Percentiles rank a stretch among this genome's conserved stretches.
Conservation (phyloP, 352 stramenopile species). For the Phytophthora ohioensis region DNA sequence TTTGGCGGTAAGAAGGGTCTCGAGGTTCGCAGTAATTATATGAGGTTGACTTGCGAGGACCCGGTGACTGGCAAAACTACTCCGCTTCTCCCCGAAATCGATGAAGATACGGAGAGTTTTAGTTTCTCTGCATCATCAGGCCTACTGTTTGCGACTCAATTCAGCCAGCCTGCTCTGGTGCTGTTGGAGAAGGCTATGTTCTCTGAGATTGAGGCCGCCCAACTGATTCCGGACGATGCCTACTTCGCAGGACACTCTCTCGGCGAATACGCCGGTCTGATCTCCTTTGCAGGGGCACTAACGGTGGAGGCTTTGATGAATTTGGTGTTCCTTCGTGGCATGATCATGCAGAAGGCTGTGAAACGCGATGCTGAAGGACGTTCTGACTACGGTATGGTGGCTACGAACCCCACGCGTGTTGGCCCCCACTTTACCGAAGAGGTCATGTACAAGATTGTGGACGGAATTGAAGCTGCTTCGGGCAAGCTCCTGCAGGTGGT, state of each 20-base stretch:
- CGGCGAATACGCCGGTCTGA: conserved; percentile 88
- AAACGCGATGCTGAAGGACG: conserved; percentile 65
- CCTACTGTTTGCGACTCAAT: conserved; percentile 89
- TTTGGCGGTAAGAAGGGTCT: conserved; percentile 82
- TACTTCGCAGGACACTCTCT: conserved; percentile 91
- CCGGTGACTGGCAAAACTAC: conserved; percentile 51
- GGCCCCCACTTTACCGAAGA: conserved; percentile 76
- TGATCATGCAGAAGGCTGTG: conserved; percentile 73
- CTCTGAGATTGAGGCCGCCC: conserved; percentile 75
- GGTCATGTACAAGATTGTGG: conserved; percentile 74
- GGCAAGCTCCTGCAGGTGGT: conserved; percentile 87
- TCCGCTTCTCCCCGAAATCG: conserved; percentile 85
- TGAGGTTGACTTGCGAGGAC: conserved; percentile 76
- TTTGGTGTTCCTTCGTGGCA: conserved; percentile 84
- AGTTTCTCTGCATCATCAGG: conserved; percentile 44
- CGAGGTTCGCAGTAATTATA: conserved; percentile 86
- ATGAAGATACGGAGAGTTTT: conserved; percentile 13
- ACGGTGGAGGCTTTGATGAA: conserved; percentile 80
- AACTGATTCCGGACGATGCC: conserved; percentile 78
- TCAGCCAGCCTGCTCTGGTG: conserved; percentile 85
- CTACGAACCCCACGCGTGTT: conserved; percentile 81
- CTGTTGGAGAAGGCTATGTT: conserved; percentile 89
- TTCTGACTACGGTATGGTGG: conserved; percentile 91
- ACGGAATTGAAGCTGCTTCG: conserved; percentile 64
- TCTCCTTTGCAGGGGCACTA: conserved; percentile 76